Base-by-base conservation (phyloP, 352 stramenopile genomes). In the Globisporangium heterothallicum region DNA sequence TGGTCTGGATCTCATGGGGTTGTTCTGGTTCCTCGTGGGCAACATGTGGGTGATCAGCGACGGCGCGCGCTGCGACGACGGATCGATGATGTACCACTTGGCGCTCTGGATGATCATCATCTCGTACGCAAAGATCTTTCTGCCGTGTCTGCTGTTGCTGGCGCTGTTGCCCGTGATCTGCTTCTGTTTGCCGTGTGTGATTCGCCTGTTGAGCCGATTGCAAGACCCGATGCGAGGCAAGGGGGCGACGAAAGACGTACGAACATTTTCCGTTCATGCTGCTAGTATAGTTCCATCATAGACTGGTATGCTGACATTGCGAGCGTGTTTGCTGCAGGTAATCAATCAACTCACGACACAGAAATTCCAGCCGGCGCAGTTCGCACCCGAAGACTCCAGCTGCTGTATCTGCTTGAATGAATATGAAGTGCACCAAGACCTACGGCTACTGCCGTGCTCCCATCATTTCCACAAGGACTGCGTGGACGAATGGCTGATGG, bases 391-490 rank as follows among this genome's bases (percentile, higher is more conserved):
- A 34, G 90, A 97, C 47, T 80, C 77, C 32, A 95, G 79, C 59
- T 97, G 91, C 73, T 91, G 87, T 61, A 96, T 97, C 58, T 97
- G 88, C 47, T 57, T 96, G 19, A 94, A 90, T 56, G 74, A 96
- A 38, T 97, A 97, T 62, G 80, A 89, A 36, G 12, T 54, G 0
- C 70, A 85, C 19, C 94, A 99, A 66, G 66, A 88, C 12, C 71
- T 98, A 26, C 82, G 94, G 35, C 76, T 98, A 29, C 67, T 99
- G 51, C 93, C 94, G 10, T 99, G 96, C 62, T 58, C 83, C n/a
- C 96, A 99, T 66, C 84, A 96, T 58, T 98, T 99, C 66, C 84
- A 94, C 61, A 87, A 88, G 59, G 83, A 93, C n/a, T 95, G 85
- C 49, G 80, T 94, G 27, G 85, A 95, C 66, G 83, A 92, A 62